Evolutionary conservation across 2,329 filamentous ascomycete species (phyloP), one percentile per base, ranked within the genome.

Genomic region (Raffaelea albimanens): DNA sequence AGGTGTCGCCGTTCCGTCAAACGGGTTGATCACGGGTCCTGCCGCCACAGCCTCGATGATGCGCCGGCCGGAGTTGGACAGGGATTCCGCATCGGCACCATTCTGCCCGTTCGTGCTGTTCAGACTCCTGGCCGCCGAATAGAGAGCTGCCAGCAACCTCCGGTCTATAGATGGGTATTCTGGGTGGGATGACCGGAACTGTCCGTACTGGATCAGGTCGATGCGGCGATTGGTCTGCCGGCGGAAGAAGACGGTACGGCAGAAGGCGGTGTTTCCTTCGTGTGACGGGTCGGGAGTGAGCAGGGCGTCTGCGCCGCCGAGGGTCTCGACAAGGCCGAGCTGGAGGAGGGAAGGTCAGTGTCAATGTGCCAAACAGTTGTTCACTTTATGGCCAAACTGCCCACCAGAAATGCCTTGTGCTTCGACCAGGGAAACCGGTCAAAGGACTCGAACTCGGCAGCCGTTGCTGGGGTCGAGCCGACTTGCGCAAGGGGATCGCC

Each of bases 41-140:
- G 41, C 31, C 0, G 51, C 50, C 0, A 56, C 45, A 19, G 47
- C 47, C 2, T 51, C 50, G 44, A 50, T 52, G 19, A 54, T 50
- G 25, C 45, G 43, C 19, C 45, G 47, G 42, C 45, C 49, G 21
- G 39, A 36, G 39, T 31, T 13, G 44, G 38, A 13, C 34, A 19
- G 25, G 43, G 16, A 19, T 20, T 14, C n/a, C 38, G 20, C n/a
- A 11, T 21, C 34, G 3, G 19, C 25, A 3, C 2, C 20, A 7
- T n/a, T 18, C 10, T 23, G 25, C 1, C 25, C 25, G 13, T 29
- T 29, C 13, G 44, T 41, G 3, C 14, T 23, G 7, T 22, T 16
- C 10, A 23, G 25, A 13, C 36, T n/a, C 22, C 19, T 31, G 5
- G 43, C 44, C 16, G 80, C 52, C 13, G 43, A 44, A 16, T 57